These are phyloP conservation scores for Podaxis sp. DNA, from an alignment of 768 basidiomycete genomes.

Conservation along the genomic window DNA sequence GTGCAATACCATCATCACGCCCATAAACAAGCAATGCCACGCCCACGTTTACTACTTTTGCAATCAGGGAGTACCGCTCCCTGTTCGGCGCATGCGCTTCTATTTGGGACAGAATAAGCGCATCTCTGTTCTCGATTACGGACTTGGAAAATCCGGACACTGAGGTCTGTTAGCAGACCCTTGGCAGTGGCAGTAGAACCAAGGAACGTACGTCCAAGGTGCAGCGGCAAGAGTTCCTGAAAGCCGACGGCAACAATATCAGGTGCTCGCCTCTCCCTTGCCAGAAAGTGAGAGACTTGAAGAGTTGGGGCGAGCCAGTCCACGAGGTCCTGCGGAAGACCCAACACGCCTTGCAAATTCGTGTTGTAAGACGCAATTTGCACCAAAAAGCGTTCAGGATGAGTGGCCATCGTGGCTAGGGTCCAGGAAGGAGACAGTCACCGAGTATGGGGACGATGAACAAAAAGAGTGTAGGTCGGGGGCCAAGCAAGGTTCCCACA, in stretches of 20 bases:
- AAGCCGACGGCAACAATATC: slow-evolving; percentile 90
- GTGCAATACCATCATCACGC: slow-evolving; percentile 60
- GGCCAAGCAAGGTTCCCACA: background rate
- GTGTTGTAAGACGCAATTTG: slow-evolving; percentile 92
- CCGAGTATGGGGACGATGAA: background rate
- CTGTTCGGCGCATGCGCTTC: slow-evolving; percentile 67
- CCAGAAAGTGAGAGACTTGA: slow-evolving; percentile 68
- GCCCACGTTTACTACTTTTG: slow-evolving; percentile 79
- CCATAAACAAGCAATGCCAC: slow-evolving; percentile 87
- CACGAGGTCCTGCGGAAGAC: slow-evolving; percentile 80
- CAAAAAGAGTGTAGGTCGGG: background rate
- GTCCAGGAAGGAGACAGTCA: background rate
- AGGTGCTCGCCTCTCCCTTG: slow-evolving; percentile 60
- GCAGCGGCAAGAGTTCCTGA: slow-evolving; percentile 88
- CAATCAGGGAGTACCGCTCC: slow-evolving; percentile 74
- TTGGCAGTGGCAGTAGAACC: slow-evolving; percentile 6
- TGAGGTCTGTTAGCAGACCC: slow-evolving; percentile 23
- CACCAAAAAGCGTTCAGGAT: slow-evolving; percentile 45
- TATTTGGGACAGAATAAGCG: slow-evolving; percentile 71
- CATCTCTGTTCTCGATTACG: slow-evolving; percentile 65
- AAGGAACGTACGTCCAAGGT: slow-evolving; percentile 70
- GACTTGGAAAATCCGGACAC: slow-evolving; percentile 74
- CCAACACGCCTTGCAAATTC: slow-evolving; percentile 73
- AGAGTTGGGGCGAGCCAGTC: slow-evolving; percentile 89
- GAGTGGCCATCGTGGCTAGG: slow-evolving; percentile 1